A percentile compares a stretch with the other conserved stretches of the same genome.
Evolutionary conservation across 2,329 filamentous ascomycete species (phyloP).

Genomic region (Hypoxylon sp.): DNA sequence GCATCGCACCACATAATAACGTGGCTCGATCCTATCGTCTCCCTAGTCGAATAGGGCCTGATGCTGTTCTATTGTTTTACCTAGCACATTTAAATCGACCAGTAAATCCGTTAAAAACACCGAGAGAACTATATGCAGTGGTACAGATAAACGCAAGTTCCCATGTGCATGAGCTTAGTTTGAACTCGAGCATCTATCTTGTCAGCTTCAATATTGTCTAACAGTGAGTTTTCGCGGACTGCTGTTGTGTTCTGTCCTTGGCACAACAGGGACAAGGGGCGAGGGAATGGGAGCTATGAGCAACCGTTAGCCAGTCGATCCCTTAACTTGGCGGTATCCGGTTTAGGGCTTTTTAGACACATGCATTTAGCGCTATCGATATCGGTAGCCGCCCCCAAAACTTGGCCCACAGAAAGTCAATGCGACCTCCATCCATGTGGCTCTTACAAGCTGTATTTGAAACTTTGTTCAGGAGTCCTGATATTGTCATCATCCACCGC

Average conservation of each 20-base stretch:
- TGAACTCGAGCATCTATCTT: constrained; percentile 24
- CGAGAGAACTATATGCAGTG: constrained; percentile 10
- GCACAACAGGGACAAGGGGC: constrained; percentile 1
- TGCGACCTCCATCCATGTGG: background rate
- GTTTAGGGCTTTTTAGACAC: constrained; percentile 10
- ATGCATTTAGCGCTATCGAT: constrained; percentile 23
- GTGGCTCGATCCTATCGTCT: background rate
- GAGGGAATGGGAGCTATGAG: background rate
- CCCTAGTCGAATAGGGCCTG: background rate
- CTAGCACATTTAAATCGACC: background rate
- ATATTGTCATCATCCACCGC: constrained; percentile 15
- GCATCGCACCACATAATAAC: constrained; percentile 21
- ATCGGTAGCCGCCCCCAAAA: constrained; percentile 34
- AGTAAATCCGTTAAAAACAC: constrained; percentile 2
- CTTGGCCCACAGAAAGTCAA: constrained; percentile 4
- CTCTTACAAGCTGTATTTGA: constrained; percentile 15
- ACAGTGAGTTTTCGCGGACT: constrained; percentile 21
- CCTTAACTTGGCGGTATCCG: background rate
- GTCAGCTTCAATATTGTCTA: constrained; percentile 7
- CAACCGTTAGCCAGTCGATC: constrained; percentile 18
- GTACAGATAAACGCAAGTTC: constrained; percentile 15
- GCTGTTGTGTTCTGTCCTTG: constrained; percentile 10
- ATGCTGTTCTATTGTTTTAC: constrained; percentile 16
- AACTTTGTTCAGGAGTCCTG: constrained; percentile 9
- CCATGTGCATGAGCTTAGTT: constrained; percentile 22